Evolutionary conservation across 2,329 filamentous ascomycete genomes (phyloP).

Genomic region (Harringtonia lauricola): DNA sequence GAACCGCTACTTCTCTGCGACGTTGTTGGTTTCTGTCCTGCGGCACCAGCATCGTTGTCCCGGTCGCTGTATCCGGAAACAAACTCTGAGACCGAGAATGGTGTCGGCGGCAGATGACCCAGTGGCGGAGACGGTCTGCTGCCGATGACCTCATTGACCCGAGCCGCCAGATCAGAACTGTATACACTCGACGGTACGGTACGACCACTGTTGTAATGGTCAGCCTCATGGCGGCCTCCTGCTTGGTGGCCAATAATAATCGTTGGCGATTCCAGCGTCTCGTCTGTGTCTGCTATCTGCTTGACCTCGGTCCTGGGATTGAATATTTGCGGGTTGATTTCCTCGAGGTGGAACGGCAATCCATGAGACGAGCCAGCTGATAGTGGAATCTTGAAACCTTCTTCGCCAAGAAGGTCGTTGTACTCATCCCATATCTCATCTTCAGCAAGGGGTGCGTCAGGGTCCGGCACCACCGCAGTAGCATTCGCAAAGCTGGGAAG

Average conservation of each 20-base stretch:
- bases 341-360: slow-evolving; percentile 40
- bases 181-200: slow-evolving; percentile 37
- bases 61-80: slow-evolving; percentile 27
- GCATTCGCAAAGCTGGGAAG: slow-evolving; percentile 47
- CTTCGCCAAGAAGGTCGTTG: slow-evolving; percentile 72
- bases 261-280: slow-evolving; percentile 35
- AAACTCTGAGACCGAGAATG: slow-evolving; percentile 32
- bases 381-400: slow-evolving; percentile 29
- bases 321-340: slow-evolving; percentile 15
- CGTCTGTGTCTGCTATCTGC: slow-evolving; percentile 20
- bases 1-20: slow-evolving; percentile 18
- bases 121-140: slow-evolving; percentile 16
- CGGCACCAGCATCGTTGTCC: slow-evolving; percentile 15
- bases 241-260: slow-evolving; percentile 20
- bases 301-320: no score
- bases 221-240: slow-evolving; percentile 21
- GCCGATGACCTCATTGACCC: slow-evolving; percentile 37
- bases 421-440: slow-evolving; percentile 95
- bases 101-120: slow-evolving; percentile 26
- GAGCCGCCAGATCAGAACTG: slow-evolving; percentile 43
- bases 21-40: slow-evolving; percentile 13
- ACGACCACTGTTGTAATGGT: slow-evolving; percentile 15
- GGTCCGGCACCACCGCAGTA: slow-evolving; percentile 54
- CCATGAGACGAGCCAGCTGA: slow-evolving; percentile 47
- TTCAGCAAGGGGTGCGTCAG: slow-evolving; percentile 53